Evolutionary conservation across 768 basidiomycete species (phyloP).

Genomic region (Suillus subalutaceus): DNA sequence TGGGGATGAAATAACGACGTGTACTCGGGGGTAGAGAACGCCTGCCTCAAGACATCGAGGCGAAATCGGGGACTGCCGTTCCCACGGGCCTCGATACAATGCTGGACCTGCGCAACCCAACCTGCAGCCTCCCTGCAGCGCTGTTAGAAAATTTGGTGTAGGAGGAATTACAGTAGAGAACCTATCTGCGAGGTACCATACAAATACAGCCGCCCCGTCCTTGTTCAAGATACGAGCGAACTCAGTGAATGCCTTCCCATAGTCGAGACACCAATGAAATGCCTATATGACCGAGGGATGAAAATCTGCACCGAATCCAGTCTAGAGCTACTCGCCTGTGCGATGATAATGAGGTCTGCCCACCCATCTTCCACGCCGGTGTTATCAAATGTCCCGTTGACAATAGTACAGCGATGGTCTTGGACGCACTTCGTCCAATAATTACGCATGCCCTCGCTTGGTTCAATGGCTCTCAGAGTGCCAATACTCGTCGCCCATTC

Average conservation of each 20-base stretch:
- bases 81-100: constrained; percentile 64
- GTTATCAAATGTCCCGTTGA: constrained; percentile 70
- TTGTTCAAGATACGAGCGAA: constrained; percentile 74
- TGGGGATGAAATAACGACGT: constrained; percentile 57
- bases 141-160: neutral
- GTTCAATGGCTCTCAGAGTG: constrained; percentile 74
- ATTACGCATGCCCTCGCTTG: constrained; percentile 83
- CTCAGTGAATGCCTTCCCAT: constrained; percentile 61
- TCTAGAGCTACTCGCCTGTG: constrained; percentile 51
- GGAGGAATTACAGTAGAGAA: constrained; percentile 26
- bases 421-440: neutral
- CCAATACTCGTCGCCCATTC: constrained; percentile 50
- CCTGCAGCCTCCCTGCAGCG: constrained; percentile 51
- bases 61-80: constrained; percentile 81
- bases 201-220: constrained; percentile 63
- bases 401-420: constrained; percentile 34
- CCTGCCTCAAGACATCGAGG: constrained; percentile 68
- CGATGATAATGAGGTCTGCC: constrained; percentile 82
- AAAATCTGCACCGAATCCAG: constrained; percentile 27
- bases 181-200: constrained; percentile 94
- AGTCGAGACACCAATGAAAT: constrained; percentile 92
- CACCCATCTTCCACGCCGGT: constrained; percentile 63
- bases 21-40: constrained; percentile 69
- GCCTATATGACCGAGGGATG: constrained; percentile 50
- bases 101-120: constrained; percentile 79